Conservation (phyloP, 1,284 basidiomycete species). For the Moesziomyces sp. region DNA sequence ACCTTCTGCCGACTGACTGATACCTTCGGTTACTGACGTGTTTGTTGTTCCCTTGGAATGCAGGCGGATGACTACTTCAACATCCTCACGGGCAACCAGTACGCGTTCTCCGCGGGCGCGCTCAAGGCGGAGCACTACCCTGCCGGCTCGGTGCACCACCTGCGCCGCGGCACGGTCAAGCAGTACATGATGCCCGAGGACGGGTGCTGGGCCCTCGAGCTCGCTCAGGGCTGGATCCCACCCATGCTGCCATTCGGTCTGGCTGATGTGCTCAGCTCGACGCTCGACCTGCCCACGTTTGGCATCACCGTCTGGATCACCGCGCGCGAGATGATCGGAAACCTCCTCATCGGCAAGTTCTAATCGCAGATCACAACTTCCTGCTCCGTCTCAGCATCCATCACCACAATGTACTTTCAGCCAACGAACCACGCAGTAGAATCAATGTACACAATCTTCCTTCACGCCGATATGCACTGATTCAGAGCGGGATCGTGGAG, state of each 20-base stretch:
- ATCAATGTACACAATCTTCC: background rate
- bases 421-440: conserved; percentile 4
- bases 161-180: conserved; percentile 84
- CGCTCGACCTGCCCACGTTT: conserved; percentile 85
- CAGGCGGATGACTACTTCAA: conserved; percentile 95
- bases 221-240: conserved; percentile 77
- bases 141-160: conserved; percentile 83
- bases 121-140: conserved; percentile 84
- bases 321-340: conserved; percentile 69
- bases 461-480: background rate
- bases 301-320: conserved; percentile 83
- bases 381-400: background rate
- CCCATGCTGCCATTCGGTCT: conserved; percentile 82
- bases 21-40: background rate
- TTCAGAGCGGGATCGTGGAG: conserved; percentile 29
- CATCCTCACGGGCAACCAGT: conserved; percentile 91
- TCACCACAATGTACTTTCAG: background rate
- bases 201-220: conserved; percentile 89
- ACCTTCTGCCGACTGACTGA: background rate
- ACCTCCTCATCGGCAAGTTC: conserved; percentile 55
- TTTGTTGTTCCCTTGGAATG: background rate
- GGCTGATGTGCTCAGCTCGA: conserved; percentile 85
- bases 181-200: conserved; percentile 98
- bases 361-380: background rate
- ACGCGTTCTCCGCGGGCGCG: conserved; percentile 84